Percentiles rank a stretch among this genome's conserved stretches.
These are phyloP conservation scores for Aspergillus japonicus DNA, from an alignment of 2,329 filamentous ascomycete species.

Conservation along the genomic window DNA sequence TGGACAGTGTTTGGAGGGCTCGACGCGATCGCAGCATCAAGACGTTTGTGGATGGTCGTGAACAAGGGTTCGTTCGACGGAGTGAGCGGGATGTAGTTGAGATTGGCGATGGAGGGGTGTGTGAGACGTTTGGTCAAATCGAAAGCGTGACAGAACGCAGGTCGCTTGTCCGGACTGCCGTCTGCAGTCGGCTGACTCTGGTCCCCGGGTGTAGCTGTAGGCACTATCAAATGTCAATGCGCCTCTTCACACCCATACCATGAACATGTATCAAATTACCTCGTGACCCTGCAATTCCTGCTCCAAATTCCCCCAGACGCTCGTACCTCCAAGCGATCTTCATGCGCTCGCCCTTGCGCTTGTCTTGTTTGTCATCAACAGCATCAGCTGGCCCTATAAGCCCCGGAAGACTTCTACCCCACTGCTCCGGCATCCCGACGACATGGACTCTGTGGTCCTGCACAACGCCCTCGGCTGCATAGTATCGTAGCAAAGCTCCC, in stretches of 20 bases:
- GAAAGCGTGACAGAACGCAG: slow-evolving; percentile 69
- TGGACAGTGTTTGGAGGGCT: slow-evolving; percentile 66
- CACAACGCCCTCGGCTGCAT: slow-evolving; percentile 86
- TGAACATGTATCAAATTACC: slow-evolving; percentile 51
- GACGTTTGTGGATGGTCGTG: slow-evolving; percentile 59
- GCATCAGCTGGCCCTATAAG: slow-evolving; percentile 54
- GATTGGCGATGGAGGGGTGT: slow-evolving; percentile 52
- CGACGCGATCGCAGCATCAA: slow-evolving; percentile 57
- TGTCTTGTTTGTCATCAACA: slow-evolving; percentile 44
- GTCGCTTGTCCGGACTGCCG: slow-evolving; percentile 21
- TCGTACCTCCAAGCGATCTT: slow-evolving; percentile 99
- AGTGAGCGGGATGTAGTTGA: slow-evolving; percentile 53
- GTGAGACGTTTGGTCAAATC: slow-evolving; percentile 67
- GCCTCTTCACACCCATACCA: slow-evolving; percentile 1
- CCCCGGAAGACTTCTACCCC: slow-evolving; percentile 81
- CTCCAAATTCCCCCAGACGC: slow-evolving; percentile 69
- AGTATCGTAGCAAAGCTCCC: slow-evolving; percentile 79
- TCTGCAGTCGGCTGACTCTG: slow-evolving; percentile 46
- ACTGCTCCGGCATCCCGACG: slow-evolving; percentile 73
- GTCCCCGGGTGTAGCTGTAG: slow-evolving; percentile 26
- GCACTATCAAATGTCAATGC: slow-evolving; percentile 26
- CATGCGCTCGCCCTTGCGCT: slow-evolving; percentile 71
- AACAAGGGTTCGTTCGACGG: slow-evolving; percentile 56
- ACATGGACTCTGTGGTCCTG: slow-evolving; percentile 89
- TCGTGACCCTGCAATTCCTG: slow-evolving; percentile 54